phyloP scores from a whole-genome alignment of 2,329 filamentous ascomycete genomes.

The Huntiella moniliformis region DNA sequence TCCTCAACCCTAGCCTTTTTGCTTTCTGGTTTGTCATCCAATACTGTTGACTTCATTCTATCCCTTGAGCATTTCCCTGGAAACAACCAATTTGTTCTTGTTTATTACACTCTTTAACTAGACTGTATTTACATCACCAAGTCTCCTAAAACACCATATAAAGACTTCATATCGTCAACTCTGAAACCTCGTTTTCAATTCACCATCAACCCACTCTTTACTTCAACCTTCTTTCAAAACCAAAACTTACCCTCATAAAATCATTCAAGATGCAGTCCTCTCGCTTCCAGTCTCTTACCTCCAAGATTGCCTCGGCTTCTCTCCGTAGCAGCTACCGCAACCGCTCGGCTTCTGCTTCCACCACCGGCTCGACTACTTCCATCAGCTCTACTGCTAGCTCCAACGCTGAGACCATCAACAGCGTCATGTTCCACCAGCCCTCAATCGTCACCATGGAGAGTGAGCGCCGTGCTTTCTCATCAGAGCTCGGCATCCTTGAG shows the following conservation, averaged over 20 bases:
- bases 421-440: constrained; percentile 37
- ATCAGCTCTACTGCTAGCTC: constrained; percentile 21
- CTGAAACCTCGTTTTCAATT: background rate
- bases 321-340: constrained; percentile 33
- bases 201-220: background rate
- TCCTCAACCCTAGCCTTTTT: constrained; percentile 4
- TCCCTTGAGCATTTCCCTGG: constrained; percentile 6
- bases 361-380: constrained; percentile 13
- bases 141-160: constrained; percentile 11
- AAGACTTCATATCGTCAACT: constrained; percentile 17
- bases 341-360: constrained; percentile 29
- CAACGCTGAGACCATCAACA: constrained; percentile 34
- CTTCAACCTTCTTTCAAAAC: background rate
- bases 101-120: background rate
- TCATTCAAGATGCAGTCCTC: constrained; percentile 26
- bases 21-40: constrained; percentile 1
- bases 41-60: constrained; percentile 10
- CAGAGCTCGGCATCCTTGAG: constrained; percentile 38
- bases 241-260: background rate
- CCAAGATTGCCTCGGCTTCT: constrained; percentile 29
- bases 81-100: constrained; percentile 2
- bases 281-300: constrained; percentile 30
- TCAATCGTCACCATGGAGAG: constrained; percentile 38
- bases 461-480: constrained; percentile 33
- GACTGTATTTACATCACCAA: background rate